phyloP scores from a whole-genome alignment of 306 rosid species.

The peach (Prunus persica) region Prunus_persica_NCBIv2 NC_034013.1:12297501-12298000 shows the following conservation, averaged over 20 bases:
- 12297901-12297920: not conserved
- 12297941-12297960: not conserved
- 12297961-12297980: not conserved
- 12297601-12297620: no score
- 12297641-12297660: no score
- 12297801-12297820: conserved; percentile 10
- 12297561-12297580: no score
- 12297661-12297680: not conserved
- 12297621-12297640: no score
- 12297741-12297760: not conserved
- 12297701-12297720: not conserved
- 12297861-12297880: not conserved
- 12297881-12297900: not conserved
- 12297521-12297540: no score
- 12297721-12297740: not conserved
- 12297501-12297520: no score
- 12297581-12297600: no score
- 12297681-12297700: no score
- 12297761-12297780: not conserved
- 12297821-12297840: not conserved
- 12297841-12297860: not conserved
- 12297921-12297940: not conserved
- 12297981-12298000: not conserved
- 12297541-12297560: no score
- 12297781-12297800: not conserved